These are phyloP conservation scores for Syzygium grande DNA, from an alignment of 345 rosid species.

Conservation along the genomic window DNA sequence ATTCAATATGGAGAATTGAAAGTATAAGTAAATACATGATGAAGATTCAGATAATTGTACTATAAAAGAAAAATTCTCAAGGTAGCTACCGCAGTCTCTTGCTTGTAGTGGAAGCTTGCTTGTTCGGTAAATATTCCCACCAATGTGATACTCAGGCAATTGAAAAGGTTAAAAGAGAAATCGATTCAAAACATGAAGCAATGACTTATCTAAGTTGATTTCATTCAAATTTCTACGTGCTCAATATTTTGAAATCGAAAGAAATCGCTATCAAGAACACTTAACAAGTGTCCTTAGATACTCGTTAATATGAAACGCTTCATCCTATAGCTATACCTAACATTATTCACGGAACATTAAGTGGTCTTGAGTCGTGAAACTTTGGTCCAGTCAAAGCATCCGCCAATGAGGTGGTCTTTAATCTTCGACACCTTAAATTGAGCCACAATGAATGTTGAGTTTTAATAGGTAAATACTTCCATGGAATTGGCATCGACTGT, in stretches of 20 bases:
- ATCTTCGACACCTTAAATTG: not conserved
- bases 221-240: too few relatives aligned
- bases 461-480: not conserved
- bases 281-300: too few relatives aligned
- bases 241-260: too few relatives aligned
- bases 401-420: not conserved
- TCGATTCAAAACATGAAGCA: not conserved
- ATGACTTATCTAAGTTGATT: not conserved
- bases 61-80: not conserved
- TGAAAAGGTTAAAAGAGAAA: rapidly evolving
- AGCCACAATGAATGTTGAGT: not conserved
- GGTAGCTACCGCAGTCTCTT: not conserved
- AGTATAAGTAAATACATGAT: not conserved
- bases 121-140: not conserved
- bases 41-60: not conserved
- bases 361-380: too few relatives aligned
- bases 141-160: not conserved
- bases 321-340: too few relatives aligned
- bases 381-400: not conserved
- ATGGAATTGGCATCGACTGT: not conserved
- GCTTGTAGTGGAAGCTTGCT: not conserved
- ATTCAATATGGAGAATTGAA: not conserved
- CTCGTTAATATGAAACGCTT: too few relatives aligned
- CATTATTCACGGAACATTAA: too few relatives aligned
- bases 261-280: too few relatives aligned